Evolutionary conservation across 495 filamentous ascomycete species (phyloP), one percentile per base, ranked within the genome.

Genomic region (Xylaria grammica): DNA sequence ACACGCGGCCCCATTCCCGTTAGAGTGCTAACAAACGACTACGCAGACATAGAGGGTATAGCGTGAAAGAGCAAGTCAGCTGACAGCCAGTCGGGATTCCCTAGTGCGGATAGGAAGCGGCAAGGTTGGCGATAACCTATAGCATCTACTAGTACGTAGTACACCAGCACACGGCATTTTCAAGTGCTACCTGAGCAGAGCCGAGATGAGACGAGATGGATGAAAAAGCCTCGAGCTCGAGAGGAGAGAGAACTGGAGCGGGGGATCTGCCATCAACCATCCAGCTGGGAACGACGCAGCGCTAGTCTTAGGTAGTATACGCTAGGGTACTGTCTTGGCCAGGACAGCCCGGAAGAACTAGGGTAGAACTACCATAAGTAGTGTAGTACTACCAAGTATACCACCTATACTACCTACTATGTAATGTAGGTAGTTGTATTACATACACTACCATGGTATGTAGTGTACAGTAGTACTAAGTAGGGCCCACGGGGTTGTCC

Each of bases 261-360:
- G 67, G 59, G 69, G 66, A 73, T 69, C 68, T 71, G 58, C 60
- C 60, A 62, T 73, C 59, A 71, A 73, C 71, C 71, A 69, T 58
- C 71, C 69, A 63, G 69, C 71, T 69, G 71, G 71, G 65, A 74
- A 70, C 69, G 61, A 65, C 50, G 22, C 29, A 27, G 42, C 56
- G 56, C 56, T 59, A 59, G 42, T 34, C 40, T 46, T 22, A 42
- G n/a, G 56, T 34, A 56, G 51, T n/a, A n/a, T n/a, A n/a, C n/a
- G n/a, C n/a, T n/a, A n/a, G n/a, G n/a, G n/a, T n/a, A n/a, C n/a
- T n/a, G n/a, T n/a, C n/a, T n/a, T n/a, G n/a, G n/a, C n/a, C n/a
- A n/a, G n/a, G n/a, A n/a, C n/a, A n/a, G n/a, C n/a, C 20, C 3
- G 11, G 24, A 5, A 50, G 26, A 29, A 29, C 46, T 10, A 50